Percentiles rank a stretch among this genome's conserved stretches.
phyloP scores from a whole-genome alignment of 345 rosid species.

The Nasturtium officinale region DNA sequence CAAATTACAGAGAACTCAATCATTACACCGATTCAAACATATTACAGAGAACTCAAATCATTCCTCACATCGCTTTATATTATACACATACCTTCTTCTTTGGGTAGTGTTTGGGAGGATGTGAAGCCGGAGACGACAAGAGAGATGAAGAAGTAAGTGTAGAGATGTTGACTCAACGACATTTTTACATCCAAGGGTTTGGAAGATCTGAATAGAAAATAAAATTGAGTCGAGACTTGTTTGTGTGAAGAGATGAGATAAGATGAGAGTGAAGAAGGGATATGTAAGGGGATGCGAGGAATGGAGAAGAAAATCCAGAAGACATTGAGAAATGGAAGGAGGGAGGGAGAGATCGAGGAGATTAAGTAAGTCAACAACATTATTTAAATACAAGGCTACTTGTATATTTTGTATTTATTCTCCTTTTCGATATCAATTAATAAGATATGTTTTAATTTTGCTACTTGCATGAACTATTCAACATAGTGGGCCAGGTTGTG shows the following conservation, averaged over 20 bases:
- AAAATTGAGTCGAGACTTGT: neutral
- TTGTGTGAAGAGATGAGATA: neutral
- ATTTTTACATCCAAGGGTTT: slow-evolving; percentile 18
- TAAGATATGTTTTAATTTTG: neutral
- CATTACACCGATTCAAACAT: neutral
- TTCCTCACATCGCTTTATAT: neutral
- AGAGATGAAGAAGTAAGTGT: slow-evolving; percentile 27
- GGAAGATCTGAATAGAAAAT: neutral
- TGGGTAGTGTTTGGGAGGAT: slow-evolving; percentile 39
- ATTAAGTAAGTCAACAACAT: slow-evolving; percentile 31
- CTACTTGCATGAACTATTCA: slow-evolving; percentile 16
- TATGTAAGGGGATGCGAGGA: neutral
- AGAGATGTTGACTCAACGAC: slow-evolving; percentile 22
- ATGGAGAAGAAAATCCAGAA: slow-evolving; percentile 17
- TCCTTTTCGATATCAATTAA: neutral
- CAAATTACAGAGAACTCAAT: neutral
- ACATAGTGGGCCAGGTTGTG: neutral
- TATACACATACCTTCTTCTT: slow-evolving; percentile 43
- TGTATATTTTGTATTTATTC: neutral
- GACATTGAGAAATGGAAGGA: neutral
- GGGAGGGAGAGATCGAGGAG: neutral
- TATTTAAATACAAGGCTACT: neutral
- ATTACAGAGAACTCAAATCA: too few relatives aligned
- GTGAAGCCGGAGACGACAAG: slow-evolving; percentile 28
- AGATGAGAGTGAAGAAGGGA: slow-evolving; percentile 20